phyloP scores from a whole-genome alignment of 371 early-diverging fungal genomes.

The Mortierella sp. region DNA sequence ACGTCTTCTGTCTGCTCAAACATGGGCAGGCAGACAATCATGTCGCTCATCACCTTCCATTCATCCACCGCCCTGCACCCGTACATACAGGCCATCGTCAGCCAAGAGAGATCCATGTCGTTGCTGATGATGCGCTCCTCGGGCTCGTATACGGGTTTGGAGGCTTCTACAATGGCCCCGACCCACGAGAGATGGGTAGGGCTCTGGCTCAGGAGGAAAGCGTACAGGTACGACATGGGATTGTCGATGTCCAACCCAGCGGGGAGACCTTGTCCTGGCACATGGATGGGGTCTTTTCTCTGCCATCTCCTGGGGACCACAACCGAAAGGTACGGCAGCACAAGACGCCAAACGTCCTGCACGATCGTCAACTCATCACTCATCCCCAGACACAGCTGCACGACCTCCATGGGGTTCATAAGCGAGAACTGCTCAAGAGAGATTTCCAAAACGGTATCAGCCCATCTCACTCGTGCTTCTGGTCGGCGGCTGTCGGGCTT shows the following conservation, averaged over 20 bases:
- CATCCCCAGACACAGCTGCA: slow-evolving; percentile 63
- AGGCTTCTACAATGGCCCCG: slow-evolving; percentile 68
- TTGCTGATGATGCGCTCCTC: slow-evolving; percentile 74
- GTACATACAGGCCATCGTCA: slow-evolving; percentile 70
- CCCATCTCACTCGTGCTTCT: slow-evolving; percentile 22
- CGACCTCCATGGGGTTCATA: slow-evolving; percentile 66
- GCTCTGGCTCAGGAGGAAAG: slow-evolving; percentile 46
- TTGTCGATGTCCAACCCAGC: slow-evolving; percentile 39
- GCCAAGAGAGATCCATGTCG: slow-evolving; percentile 68
- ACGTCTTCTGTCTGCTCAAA: slow-evolving; percentile 64
- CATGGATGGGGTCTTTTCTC: slow-evolving; percentile 27
- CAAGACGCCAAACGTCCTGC: slow-evolving; percentile 64
- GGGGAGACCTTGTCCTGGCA: slow-evolving; percentile 46
- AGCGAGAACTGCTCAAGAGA: slow-evolving; percentile 58
- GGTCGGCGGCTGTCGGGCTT: slow-evolving; percentile 49
- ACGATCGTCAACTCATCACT: slow-evolving; percentile 63
- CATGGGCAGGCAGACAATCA: slow-evolving; percentile 76
- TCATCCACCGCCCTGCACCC: slow-evolving; percentile 61
- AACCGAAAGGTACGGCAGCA: slow-evolving; percentile 71
- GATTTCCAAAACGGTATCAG: slow-evolving; percentile 46
- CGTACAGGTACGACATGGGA: slow-evolving; percentile 56
- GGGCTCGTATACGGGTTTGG: slow-evolving; percentile 66
- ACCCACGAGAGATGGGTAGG: slow-evolving; percentile 67
- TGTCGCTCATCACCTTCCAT: slow-evolving; percentile 66
- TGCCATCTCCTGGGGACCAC: slow-evolving; percentile 54